These are phyloP conservation scores for Trichosporon asahii DNA, from an alignment of 1,284 basidiomycete species.

Conservation along the genomic window DNA sequence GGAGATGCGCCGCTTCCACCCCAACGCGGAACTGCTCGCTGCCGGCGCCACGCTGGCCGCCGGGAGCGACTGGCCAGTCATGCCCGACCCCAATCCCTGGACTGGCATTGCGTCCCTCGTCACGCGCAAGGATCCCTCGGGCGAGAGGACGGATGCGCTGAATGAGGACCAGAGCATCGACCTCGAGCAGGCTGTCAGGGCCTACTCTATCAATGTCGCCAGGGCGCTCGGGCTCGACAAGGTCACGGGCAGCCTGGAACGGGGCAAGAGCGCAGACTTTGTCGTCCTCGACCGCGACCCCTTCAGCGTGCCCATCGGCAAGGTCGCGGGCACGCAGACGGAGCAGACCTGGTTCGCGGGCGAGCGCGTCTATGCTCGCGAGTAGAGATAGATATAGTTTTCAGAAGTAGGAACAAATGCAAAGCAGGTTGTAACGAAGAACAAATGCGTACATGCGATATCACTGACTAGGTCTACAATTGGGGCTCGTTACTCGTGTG, in stretches of 20 bases:
- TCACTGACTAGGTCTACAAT: neutral
- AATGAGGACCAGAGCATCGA: neutral
- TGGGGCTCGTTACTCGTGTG: neutral
- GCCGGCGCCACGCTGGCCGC: slow-evolving; percentile 4
- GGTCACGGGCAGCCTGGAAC: neutral
- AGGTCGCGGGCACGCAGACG: slow-evolving; percentile 6
- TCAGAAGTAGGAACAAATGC: neutral
- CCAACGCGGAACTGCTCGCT: slow-evolving; percentile 1
- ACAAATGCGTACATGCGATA: neutral
- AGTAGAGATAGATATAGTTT: neutral
- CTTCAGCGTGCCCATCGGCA: neutral
- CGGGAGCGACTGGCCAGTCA: slow-evolving; percentile 11
- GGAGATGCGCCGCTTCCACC: slow-evolving; percentile 8
- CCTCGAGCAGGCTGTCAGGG: neutral
- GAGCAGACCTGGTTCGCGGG: slow-evolving; percentile 14
- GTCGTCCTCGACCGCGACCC: slow-evolving; percentile 14
- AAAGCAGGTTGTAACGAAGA: too few relatives aligned
- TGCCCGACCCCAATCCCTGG: slow-evolving; percentile 13
- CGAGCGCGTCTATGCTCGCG: neutral
- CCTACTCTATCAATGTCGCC: slow-evolving; percentile 14
- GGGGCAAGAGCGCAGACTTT: slow-evolving; percentile 14
- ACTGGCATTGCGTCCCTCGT: slow-evolving; percentile 2
- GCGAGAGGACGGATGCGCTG: neutral
- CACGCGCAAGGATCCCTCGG: slow-evolving; percentile 8
- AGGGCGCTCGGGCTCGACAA: slow-evolving; percentile 9